phyloP scores from a whole-genome alignment of 495 filamentous ascomycete genomes.

The Hypoxylon trugodes region DNA sequence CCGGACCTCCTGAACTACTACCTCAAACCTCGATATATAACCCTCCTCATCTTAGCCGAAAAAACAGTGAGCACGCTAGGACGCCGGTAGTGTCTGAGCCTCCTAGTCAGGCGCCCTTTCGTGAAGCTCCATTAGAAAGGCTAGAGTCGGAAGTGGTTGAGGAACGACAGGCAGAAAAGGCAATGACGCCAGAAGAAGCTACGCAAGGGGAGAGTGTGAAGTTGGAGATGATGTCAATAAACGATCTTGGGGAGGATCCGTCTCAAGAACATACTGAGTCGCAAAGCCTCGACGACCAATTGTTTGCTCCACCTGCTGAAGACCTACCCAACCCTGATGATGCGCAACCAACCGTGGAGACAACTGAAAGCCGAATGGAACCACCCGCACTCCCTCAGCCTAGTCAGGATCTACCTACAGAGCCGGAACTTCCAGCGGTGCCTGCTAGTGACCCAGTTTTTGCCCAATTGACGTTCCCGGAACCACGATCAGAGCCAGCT shows the following conservation, averaged over 20 bases:
- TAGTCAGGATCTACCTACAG: slow-evolving; percentile 10
- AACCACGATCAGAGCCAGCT: slow-evolving; percentile 52
- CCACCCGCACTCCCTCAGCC: slow-evolving; percentile 21
- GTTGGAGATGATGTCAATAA: slow-evolving; percentile 49
- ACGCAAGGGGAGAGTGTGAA: slow-evolving; percentile 50
- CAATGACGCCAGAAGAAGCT: slow-evolving; percentile 7
- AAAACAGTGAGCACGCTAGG: slow-evolving; percentile 25
- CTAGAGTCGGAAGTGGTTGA: background rate
- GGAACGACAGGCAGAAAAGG: slow-evolving; percentile 12
- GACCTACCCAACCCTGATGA: slow-evolving; percentile 6
- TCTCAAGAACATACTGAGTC: slow-evolving; percentile 14
- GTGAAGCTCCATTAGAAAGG: slow-evolving; percentile 7
- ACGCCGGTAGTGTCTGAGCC: slow-evolving; percentile 50
- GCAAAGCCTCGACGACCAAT: slow-evolving; percentile 5
- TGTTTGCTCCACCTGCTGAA: slow-evolving; percentile 10
- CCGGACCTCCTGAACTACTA: slow-evolving; percentile 53
- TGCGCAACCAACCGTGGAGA: background rate
- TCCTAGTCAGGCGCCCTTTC: slow-evolving; percentile 15
- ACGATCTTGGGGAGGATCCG: slow-evolving; percentile 21
- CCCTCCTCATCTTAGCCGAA: slow-evolving; percentile 40
- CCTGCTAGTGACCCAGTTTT: slow-evolving; percentile 66
- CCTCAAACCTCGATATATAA: slow-evolving; percentile 58
- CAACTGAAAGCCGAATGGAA: slow-evolving; percentile 11
- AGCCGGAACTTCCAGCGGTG: slow-evolving; percentile 52
- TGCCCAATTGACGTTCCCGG: slow-evolving; percentile 56